A percentile compares a stretch with the other conserved stretches of the same genome.
Conservation (phyloP, 139 green algal genomes). For the Chlorella sp. region DNA sequence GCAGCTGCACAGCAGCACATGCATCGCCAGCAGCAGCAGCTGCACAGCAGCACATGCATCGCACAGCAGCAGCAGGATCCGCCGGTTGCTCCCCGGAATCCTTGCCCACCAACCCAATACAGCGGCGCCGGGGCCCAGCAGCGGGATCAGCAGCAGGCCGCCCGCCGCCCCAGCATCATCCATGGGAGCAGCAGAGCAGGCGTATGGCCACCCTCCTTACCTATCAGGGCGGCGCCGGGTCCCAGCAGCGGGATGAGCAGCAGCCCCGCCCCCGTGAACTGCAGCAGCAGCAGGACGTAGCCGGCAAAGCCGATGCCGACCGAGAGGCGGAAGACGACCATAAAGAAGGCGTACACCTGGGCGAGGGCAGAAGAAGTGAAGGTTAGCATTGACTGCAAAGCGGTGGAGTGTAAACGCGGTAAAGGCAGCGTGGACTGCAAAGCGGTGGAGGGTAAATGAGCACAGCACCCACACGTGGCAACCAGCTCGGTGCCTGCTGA, state of each 20-base stretch:
- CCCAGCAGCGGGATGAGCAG: slow-evolving; percentile 49
- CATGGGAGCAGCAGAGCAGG: neutral
- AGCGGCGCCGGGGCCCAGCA: no score
- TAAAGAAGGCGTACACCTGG: slow-evolving; percentile 86
- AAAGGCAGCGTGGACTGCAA: no score
- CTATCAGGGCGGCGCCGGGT: slow-evolving; percentile 4
- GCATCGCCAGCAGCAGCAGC: no score
- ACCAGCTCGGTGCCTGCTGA: no score
- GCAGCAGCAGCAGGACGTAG: slow-evolving; percentile 75
- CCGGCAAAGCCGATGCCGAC: slow-evolving; percentile 67
- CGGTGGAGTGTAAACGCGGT: no score
- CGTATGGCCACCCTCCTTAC: neutral
- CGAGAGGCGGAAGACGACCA: slow-evolving; percentile 63
- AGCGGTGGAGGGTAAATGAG: neutral
- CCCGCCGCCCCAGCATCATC: neutral
- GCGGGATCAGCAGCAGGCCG: no score
- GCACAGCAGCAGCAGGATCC: no score
- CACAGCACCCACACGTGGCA: neutral
- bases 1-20: no score
- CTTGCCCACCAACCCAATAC: no score
- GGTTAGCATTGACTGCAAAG: neutral
- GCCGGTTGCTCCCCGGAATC: no score
- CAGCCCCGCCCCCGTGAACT: slow-evolving; percentile 64
- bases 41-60: no score
- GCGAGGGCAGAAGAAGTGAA: neutral